These are phyloP conservation scores for Trichoderma parareesei DNA, from an alignment of 495 filamentous ascomycete species.

Conservation along the genomic window DNA sequence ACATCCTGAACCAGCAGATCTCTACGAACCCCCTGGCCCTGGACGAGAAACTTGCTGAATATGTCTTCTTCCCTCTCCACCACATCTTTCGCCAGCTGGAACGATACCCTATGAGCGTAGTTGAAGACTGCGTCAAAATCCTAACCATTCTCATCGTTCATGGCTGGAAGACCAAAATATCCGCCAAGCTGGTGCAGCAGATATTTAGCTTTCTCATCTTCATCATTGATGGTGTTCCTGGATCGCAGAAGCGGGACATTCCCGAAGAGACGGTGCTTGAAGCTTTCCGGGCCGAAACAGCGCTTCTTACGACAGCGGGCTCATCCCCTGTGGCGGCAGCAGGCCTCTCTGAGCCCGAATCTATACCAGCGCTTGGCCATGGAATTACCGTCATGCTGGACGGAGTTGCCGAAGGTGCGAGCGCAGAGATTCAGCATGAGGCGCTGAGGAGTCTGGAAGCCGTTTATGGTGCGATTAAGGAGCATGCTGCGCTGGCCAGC, in stretches of 20 bases:
- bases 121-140: constrained; percentile 69
- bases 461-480: constrained; percentile 53
- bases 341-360: constrained; percentile 43
- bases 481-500: constrained; percentile 63
- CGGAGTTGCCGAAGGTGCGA: constrained; percentile 50
- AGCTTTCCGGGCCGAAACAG: constrained; percentile 33
- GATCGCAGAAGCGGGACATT: constrained; percentile 35
- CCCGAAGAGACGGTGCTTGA: constrained; percentile 64
- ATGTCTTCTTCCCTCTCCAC: constrained; percentile 87
- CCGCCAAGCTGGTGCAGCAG: constrained; percentile 66
- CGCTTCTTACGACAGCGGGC: constrained; percentile 32
- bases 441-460: constrained; percentile 57
- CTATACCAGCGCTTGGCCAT: constrained; percentile 78
- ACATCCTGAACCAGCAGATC: constrained; percentile 44
- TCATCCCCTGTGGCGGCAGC: constrained; percentile 16
- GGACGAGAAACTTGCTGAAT: constrained; percentile 81
- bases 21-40: constrained; percentile 44
- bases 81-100: constrained; percentile 75
- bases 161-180: constrained; percentile 66
- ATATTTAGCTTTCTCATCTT: constrained; percentile 79
- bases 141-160: constrained; percentile 61
- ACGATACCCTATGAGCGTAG: constrained; percentile 57
- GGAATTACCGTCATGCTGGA: constrained; percentile 74
- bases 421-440: constrained; percentile 55
- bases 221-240: constrained; percentile 62